A percentile compares a stretch with the other conserved stretches of the same genome.
Evolutionary conservation across 495 filamentous ascomycete species (phyloP).

Genomic region (Evernia prunastri): DNA sequence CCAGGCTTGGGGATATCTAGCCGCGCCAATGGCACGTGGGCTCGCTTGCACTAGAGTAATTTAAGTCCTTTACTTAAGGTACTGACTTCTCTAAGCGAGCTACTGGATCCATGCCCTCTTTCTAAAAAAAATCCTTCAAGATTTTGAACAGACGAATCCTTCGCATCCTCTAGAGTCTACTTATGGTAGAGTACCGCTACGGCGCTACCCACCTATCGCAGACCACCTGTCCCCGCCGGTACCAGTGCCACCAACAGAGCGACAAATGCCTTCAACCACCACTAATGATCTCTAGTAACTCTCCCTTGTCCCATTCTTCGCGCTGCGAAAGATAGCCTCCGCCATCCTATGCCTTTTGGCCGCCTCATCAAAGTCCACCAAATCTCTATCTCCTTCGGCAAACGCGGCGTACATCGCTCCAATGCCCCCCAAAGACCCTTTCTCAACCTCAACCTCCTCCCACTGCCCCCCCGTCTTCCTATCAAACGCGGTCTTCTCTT

Average conservation of each 20-base stretch:
- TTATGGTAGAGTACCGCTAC: too few species aligned
- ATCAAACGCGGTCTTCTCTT: neutral
- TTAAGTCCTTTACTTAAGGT: too few species aligned
- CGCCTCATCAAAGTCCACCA: constrained; percentile 22
- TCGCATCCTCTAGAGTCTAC: too few species aligned
- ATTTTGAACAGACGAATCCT: too few species aligned
- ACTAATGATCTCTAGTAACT: neutral
- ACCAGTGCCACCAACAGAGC: neutral
- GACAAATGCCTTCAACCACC: neutral
- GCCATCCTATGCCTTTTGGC: constrained; percentile 17
- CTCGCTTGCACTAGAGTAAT: neutral
- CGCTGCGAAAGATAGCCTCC: constrained; percentile 19
- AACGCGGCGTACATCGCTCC: constrained; percentile 20
- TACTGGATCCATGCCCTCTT: too few species aligned
- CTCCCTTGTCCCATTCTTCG: constrained; percentile 15
- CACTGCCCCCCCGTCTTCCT: neutral
- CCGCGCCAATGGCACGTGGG: neutral
- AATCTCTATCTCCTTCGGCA: constrained; percentile 15
- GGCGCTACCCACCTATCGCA: too few species aligned
- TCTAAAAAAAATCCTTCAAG: too few species aligned
- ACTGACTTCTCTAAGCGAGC: neutral
- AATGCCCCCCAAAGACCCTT: constrained; percentile 10
- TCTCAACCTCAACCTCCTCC: constrained; percentile 12
- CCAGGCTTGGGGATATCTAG: neutral
- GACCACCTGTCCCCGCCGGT: neutral